A percentile compares a stretch with the other conserved stretches of the same genome.
These are phyloP conservation scores for Penicillium sp. DNA, from an alignment of 2,329 filamentous ascomycete species.

Conservation along the genomic window DNA sequence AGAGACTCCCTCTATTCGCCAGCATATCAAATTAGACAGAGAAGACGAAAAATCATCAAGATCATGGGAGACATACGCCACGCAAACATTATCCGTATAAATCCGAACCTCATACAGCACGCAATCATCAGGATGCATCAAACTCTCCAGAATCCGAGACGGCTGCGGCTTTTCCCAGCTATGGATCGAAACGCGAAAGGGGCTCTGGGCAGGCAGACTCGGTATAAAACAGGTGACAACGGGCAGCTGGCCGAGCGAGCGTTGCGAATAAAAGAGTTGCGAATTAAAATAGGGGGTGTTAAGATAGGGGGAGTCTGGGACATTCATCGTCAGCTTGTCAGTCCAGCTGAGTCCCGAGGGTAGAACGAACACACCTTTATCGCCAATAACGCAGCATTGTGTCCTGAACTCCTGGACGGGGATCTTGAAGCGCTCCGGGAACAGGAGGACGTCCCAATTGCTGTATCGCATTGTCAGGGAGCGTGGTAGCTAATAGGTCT, in stretches of 20 bases:
- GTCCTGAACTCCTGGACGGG: conserved; percentile 82
- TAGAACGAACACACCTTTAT: conserved; percentile 32
- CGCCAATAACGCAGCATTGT: conserved; percentile 64
- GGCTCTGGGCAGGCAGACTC: conserved; percentile 53
- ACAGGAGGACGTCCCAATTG: conserved; percentile 81
- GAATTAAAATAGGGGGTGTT: conserved; percentile 8
- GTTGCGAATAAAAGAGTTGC: conserved; percentile 41
- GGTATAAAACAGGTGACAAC: conserved; percentile 69
- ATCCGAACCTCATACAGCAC: conserved; percentile 64
- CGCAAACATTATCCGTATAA: conserved; percentile 62
- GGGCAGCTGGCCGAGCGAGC: conserved; percentile 47
- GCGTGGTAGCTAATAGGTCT: neutral
- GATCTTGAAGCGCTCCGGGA: conserved; percentile 63
- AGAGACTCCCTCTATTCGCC: conserved; percentile 50
- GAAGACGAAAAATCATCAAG: neutral
- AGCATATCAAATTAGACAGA: neutral
- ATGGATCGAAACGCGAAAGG: conserved; percentile 72
- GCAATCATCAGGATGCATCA: conserved; percentile 54
- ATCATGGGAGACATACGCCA: conserved; percentile 50
- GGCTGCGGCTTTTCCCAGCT: conserved; percentile 63
- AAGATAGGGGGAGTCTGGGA: conserved; percentile 51
- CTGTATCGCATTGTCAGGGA: conserved; percentile 68
- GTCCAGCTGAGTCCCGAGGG: neutral
- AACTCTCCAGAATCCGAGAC: conserved; percentile 54
- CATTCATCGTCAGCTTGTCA: neutral